Conservation (phyloP, 2,329 filamentous ascomycete genomes). For the Emergomyces orientalis region DNA sequence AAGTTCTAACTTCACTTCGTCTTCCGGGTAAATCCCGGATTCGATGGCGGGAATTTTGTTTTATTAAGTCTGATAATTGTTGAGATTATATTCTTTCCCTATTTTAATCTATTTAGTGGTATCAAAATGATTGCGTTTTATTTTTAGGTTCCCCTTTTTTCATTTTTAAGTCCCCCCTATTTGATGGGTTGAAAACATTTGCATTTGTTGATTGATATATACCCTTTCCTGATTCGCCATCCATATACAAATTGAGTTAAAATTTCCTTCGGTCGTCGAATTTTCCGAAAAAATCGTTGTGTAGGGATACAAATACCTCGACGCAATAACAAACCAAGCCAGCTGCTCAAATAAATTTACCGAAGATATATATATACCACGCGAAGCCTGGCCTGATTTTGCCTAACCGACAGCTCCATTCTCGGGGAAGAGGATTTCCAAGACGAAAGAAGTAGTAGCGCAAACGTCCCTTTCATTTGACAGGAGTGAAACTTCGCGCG, state of each 20-base stretch:
- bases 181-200: neutral
- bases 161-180: neutral
- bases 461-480: neutral
- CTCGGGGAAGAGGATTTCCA: neutral
- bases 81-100: slow-evolving; percentile 7
- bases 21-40: neutral
- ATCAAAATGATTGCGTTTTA: neutral
- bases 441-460: neutral
- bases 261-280: neutral
- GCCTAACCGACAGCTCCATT: neutral
- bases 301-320: neutral
- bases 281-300: neutral
- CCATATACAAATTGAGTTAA: neutral
- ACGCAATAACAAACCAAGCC: neutral
- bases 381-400: neutral
- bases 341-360: neutral
- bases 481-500: neutral
- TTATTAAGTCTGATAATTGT: slow-evolving; percentile 4
- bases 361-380: neutral
- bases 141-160: neutral
- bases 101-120: neutral
- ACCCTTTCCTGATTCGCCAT: neutral
- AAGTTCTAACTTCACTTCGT: no score
- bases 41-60: neutral
- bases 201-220: neutral